Base-by-base conservation (phyloP, 75 land plant genomes). In the Picea glauca region DNA sequence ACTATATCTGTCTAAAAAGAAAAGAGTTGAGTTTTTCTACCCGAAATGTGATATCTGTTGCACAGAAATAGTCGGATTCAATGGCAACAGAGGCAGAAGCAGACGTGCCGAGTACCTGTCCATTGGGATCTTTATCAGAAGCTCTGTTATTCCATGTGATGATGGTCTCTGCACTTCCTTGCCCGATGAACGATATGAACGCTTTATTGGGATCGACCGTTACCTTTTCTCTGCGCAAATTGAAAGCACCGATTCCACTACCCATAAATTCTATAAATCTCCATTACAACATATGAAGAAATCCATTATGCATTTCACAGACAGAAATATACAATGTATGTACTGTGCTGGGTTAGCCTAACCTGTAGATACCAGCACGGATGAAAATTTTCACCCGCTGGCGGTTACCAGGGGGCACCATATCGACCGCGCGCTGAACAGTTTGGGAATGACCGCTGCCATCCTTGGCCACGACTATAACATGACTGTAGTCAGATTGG, bases 101-200 rank as follows among this genome's bases (percentile, higher is more conserved):
- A 30, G 77, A 79, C 0, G 98, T 96, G 12, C 98, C 96, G 11
- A 90, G 26, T n/a, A 59, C 76, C 12, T 61, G 30, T 1, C 94
- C 94, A 8, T 62, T 33, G 0, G 65, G 20, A 32, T 73, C 75
- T 58, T 43, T 73, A 58, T 92, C 94, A 0, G 94, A 86, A 13
- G 98, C 98, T 61, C 83, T 96, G 56, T 80, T 67, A 62, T 93
- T 81, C 90, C 94, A 90, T 18, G 92, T 83, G 38, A 96, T 88
- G 9, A 93, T 61, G 1, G 98, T 91, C 32, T 62, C 62, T 50
- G 62, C 58, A 58, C 79, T 85, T 31, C 88, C 83, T 33, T 85
- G 78, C 2, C 91, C 93, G 8, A 91, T 89, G 76, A 96, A 81
- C 0, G 94, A 90, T 9, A 96, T 85, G 65, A 78, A 92, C 2